Evolutionary conservation across 176 grass and related monocot species (phyloP), one percentile per base, ranked within the genome.

Genomic region (Chrysopogon serrulatus): DNA sequence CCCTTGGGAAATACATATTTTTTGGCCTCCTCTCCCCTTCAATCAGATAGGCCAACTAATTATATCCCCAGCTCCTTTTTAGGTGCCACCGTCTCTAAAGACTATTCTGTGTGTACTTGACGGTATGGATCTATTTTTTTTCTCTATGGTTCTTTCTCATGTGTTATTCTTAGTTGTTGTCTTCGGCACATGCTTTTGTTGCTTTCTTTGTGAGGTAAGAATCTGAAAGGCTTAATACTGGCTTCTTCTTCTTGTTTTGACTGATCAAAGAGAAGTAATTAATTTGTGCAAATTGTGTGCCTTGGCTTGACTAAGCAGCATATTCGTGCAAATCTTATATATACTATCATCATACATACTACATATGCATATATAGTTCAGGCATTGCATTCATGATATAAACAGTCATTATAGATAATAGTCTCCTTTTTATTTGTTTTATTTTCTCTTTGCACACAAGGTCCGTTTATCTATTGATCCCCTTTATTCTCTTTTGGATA

Each of bases 91-190:
- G 31, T 37, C 79, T 66, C n/a, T 74, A 81, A 64, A 56, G 76
- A 78, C 80, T 84, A 60, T 80, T 92, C 48, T 92, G 45, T 82
- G 44, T 84, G 51, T 62, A 84, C 81, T 69, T 87, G 84, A 60
- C 79, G 37, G 73, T 80, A 31, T n/a, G n/a, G n/a, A n/a, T 41
- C 51, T 65, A 8, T 21, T 35, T 84, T 35, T 84, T 59, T 70
- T 81, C 35, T 77, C 21, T 57, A 82, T 65, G 77, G n/a, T 86
- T 83, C 60, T 73, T 83, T 84, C 67, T 33, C 49, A 5, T 73
- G 68, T 80, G 37, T 74, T 79, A 37, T 79, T 47, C 30, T 39
- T 69, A 24, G 73, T 57, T 48, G 69, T 60, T 79, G 67, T 47
- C 43, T 79, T 79, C 18, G 10, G 32, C 73, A 83, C 84, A 83